Conservation (phyloP, 2,329 filamentous ascomycete species). For the Epichloe typhina region DNA sequence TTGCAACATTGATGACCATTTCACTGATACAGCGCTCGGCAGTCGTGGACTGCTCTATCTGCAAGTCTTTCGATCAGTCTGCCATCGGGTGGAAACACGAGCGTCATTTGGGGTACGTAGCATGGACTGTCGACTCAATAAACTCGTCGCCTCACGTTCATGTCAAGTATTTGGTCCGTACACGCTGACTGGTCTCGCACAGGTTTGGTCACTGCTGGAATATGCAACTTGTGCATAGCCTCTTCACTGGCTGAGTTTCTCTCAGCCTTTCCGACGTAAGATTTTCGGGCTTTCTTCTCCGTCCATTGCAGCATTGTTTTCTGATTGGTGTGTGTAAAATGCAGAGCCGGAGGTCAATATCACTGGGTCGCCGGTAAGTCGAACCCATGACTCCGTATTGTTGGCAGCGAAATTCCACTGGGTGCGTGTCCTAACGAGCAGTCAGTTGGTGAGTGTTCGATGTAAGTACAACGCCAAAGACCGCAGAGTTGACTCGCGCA, state of each 20-base stretch:
- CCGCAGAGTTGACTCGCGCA: background rate
- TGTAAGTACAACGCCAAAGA: background rate
- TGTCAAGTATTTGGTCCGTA: too few species aligned
- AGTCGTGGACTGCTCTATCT: constrained; percentile 32
- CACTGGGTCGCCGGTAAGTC: constrained; percentile 50
- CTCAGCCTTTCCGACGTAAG: constrained; percentile 41
- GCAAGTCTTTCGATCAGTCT: constrained; percentile 35
- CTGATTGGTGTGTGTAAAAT: too few species aligned
- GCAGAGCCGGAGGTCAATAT: constrained; percentile 44
- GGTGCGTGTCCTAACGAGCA: background rate
- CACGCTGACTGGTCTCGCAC: too few species aligned
- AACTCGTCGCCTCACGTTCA: too few species aligned
- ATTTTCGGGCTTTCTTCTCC: background rate
- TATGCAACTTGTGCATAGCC: constrained; percentile 34
- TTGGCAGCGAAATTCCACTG: too few species aligned
- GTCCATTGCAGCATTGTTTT: too few species aligned
- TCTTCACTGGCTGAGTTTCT: constrained; percentile 58
- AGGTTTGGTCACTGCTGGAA: constrained; percentile 19
- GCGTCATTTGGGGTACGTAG: constrained; percentile 53
- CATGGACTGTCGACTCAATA: background rate
- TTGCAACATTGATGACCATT: too few species aligned
- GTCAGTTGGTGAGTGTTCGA: background rate
- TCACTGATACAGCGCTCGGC: background rate
- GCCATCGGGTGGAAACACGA: constrained; percentile 52
- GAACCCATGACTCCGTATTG: constrained; percentile 10